These are phyloP conservation scores for Paramecium octaurelia DNA, from an alignment of 73 alveolate species.

Conservation along the genomic window DNA sequence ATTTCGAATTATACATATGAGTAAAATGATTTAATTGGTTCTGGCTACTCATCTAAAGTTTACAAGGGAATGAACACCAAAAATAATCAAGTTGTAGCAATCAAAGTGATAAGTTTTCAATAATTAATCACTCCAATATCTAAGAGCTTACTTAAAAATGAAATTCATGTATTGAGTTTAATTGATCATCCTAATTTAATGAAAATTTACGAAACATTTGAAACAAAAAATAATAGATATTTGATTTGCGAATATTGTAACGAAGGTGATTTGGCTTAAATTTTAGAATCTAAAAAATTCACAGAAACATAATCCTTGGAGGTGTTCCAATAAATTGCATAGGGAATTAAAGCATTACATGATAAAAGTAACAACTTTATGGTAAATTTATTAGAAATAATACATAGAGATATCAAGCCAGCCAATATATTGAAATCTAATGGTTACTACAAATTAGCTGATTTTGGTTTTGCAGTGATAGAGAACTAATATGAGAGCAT, in stretches of 20 bases:
- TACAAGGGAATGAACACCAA: neutral
- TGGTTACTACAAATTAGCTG: neutral
- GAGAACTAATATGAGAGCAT: neutral
- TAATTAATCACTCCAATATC: neutral
- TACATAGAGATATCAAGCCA: conserved; percentile 29
- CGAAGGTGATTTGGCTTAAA: conserved; percentile 5
- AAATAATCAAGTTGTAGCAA: neutral
- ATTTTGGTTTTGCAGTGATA: neutral
- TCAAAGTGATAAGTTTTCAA: neutral
- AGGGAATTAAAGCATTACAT: neutral
- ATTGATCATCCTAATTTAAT: neutral
- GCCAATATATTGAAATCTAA: conserved; percentile 18
- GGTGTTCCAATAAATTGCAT: neutral
- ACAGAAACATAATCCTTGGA: neutral
- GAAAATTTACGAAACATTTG: neutral
- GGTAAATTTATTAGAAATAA: neutral
- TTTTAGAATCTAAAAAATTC: neutral
- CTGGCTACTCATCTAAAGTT: conserved; percentile 15
- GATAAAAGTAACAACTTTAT: neutral
- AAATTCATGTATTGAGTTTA: neutral
- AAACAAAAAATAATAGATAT: neutral
- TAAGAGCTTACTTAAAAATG: neutral
- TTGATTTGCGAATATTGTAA: neutral
- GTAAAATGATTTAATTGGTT: neutral
- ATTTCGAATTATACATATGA: neutral